Percentiles rank a stretch among this genome's conserved stretches.
These are phyloP conservation scores for Erodium maritimum DNA, from an alignment of 345 rosid genomes.

Conservation along the genomic window DNA sequence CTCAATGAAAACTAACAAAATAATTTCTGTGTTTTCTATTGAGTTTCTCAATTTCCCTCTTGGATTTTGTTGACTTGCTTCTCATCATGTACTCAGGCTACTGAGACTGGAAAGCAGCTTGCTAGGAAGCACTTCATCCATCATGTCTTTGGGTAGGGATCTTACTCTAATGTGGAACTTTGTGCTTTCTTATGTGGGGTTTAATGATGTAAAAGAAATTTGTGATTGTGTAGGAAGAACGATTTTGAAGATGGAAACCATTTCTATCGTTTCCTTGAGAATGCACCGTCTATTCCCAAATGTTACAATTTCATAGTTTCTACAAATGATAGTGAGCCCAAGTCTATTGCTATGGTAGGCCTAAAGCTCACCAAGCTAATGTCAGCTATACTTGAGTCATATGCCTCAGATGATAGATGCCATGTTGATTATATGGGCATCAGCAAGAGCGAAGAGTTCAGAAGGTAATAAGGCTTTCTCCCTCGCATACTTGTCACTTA, in stretches of 20 bases:
- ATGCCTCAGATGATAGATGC: constrained; percentile 51
- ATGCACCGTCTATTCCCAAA: constrained; percentile 51
- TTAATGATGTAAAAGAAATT: background rate
- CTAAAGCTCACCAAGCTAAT: constrained; percentile 47
- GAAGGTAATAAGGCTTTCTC: constrained; percentile 35
- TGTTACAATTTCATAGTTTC: constrained; percentile 55
- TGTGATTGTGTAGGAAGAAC: constrained; percentile 35
- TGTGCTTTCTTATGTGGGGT: background rate
- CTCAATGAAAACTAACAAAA: too few species aligned
- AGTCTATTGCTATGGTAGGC: constrained; percentile 34
- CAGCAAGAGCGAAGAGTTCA: constrained; percentile 64
- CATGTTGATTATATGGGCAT: constrained; percentile 54
- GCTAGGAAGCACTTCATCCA: constrained; percentile 75
- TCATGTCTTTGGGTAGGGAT: constrained; percentile 71
- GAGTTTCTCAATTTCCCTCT: too few species aligned
- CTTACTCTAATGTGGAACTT: background rate
- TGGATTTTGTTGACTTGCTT: background rate
- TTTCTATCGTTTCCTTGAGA: constrained; percentile 78
- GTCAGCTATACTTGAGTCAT: constrained; percentile 70
- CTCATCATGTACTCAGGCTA: constrained; percentile 31
- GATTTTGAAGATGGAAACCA: constrained; percentile 80
- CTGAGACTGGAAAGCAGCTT: constrained; percentile 58
- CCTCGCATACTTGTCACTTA: too few species aligned
- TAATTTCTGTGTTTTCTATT: too few species aligned
- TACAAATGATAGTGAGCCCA: constrained; percentile 51